Base-by-base conservation (phyloP, 805 yeast species). In the Saccharomycopsis sp. region DNA sequence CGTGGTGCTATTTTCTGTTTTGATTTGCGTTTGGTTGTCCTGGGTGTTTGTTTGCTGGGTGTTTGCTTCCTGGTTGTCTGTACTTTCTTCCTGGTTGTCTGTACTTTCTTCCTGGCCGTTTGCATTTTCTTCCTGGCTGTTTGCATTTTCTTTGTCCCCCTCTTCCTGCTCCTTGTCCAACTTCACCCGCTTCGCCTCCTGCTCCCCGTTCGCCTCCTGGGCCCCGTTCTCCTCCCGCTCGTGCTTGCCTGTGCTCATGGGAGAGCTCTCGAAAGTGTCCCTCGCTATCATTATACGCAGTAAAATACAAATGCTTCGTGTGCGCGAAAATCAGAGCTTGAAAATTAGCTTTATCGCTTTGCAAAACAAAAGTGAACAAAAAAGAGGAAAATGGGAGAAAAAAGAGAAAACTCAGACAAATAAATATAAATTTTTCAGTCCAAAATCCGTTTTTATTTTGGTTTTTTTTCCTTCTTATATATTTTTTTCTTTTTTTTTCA, bases 381-480 rank as follows among this genome's bases (percentile, higher is more conserved):
- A 44, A 44, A 44, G 12, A 44, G 21, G 16, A 44, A 44, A 44
- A 44, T 44, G 8, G 9, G 4, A 12, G 16, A 44, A 44, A 44
- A 44, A 44, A 44, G 48, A 16, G 48, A 44, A 44, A 44, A 44
- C 18, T 18, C 48, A 44, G 21, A 44, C 48, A 44, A 44, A 44
- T 44, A 44, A 44, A 44, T 44, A 44, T 44, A 16, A 44, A 44
- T 44, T 44, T 44, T 44, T 44, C 37, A 29, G 37, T n/a, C n/a
- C 37, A 12, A 29, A 29, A 29, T 29, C 12, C 5, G 5, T 29
- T 29, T 12, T 29, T 29, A 7, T 29, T 29, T 29, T 29, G 5
- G 5, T 29, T 29, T 29, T 29, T 7, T 7, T 29, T 29, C 12
- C 9, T 29, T 5, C n/a, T n/a, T n/a, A n/a, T n/a, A n/a, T 29